Evolutionary conservation across 495 filamentous ascomycete genomes (phyloP).

Genomic region (Penicillium waksmanii): DNA sequence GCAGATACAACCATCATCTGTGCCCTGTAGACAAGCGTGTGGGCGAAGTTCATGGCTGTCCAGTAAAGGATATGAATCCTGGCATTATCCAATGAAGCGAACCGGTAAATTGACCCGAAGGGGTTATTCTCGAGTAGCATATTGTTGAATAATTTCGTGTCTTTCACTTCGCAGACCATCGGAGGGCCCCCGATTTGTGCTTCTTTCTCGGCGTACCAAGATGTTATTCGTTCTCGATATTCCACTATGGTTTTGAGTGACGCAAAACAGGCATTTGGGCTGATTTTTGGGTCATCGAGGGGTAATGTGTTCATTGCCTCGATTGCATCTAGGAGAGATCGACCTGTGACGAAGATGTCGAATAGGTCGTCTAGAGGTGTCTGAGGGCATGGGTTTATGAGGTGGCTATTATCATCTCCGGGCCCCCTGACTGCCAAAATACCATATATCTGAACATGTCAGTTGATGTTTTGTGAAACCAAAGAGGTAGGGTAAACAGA

Average conservation of each 20-base stretch:
- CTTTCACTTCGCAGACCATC: neutral
- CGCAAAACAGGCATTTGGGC: neutral
- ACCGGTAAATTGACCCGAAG: neutral
- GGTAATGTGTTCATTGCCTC: neutral
- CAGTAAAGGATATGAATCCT: slow-evolving; percentile 1
- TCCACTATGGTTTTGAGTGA: neutral
- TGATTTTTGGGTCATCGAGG: neutral
- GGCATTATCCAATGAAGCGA: neutral
- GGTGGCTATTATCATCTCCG: neutral
- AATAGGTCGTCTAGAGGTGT: neutral
- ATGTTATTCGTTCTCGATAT: neutral
- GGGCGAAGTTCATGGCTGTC: neutral
- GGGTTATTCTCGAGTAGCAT: neutral
- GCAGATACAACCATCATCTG: neutral
- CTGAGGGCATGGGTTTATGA: neutral
- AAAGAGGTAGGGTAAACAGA: neutral
- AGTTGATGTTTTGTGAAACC: neutral
- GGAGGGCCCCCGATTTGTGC: neutral
- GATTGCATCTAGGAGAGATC: neutral
- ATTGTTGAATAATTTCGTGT: neutral
- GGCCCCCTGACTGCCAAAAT: neutral
- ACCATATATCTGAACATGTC: neutral
- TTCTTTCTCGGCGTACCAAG: neutral
- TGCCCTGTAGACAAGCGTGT: neutral
- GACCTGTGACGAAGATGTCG: neutral